Evolutionary conservation across 1,139 yeast species (phyloP).

Genomic region (Candida dubliniensis): DNA sequence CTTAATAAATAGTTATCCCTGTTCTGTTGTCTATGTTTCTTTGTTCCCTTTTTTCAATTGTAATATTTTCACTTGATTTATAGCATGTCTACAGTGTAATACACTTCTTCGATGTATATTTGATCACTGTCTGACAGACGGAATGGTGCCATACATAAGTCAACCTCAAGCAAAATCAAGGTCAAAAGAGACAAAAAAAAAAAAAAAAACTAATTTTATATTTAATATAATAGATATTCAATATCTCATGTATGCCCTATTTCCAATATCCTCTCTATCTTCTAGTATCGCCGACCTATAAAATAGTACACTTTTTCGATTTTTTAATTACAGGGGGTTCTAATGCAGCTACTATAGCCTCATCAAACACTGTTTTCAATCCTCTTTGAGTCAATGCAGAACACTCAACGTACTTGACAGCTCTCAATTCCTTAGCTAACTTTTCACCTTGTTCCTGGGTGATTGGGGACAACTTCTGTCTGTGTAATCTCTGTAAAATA

Average conservation of each 20-base stretch:
- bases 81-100: no score
- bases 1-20: no score
- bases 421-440: slow-evolving; percentile 89
- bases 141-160: no score
- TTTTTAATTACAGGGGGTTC: slow-evolving; percentile 88
- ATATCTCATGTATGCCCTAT: slow-evolving; percentile 6
- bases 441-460: slow-evolving; percentile 86
- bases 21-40: no score
- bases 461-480: slow-evolving; percentile 88
- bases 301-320: slow-evolving; percentile 79
- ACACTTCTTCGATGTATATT: no score
- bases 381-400: slow-evolving; percentile 98
- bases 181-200: background rate
- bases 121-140: no score
- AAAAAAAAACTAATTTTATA: background rate
- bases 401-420: slow-evolving; percentile 95
- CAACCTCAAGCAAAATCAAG: background rate
- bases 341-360: slow-evolving; percentile 93
- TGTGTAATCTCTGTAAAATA: slow-evolving; percentile 81
- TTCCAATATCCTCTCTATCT: slow-evolving; percentile 1
- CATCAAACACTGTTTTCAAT: slow-evolving; percentile 92
- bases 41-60: no score
- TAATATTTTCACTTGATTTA: no score
- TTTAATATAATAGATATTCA: slow-evolving; percentile 2
- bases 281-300: slow-evolving; percentile 21